Percentiles rank a stretch among this genome's conserved stretches.
Evolutionary conservation across 805 yeast genomes (phyloP).

Genomic region (Zygosaccharomyces gambellarensis): DNA sequence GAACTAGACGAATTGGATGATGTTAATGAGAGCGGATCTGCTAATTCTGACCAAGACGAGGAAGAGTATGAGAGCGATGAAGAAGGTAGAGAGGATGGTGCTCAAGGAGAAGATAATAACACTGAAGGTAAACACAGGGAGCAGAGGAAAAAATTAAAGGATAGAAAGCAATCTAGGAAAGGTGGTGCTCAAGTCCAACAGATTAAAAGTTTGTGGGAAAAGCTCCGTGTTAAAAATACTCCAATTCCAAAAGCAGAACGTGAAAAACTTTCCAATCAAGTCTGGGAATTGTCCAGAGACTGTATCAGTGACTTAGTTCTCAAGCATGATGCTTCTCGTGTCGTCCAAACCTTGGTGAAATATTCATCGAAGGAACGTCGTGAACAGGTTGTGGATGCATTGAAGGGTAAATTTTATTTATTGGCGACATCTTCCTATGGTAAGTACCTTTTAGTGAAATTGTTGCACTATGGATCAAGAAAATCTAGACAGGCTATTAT

Average conservation of each 20-base stretch:
- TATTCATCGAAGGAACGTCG: slow-evolving; percentile 78
- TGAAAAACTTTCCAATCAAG: slow-evolving; percentile 72
- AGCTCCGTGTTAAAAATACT: slow-evolving; percentile 77
- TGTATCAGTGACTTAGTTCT: slow-evolving; percentile 77
- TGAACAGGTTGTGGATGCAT: slow-evolving; percentile 56
- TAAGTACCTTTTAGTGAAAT: slow-evolving; percentile 80
- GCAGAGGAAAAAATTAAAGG: slow-evolving; percentile 70
- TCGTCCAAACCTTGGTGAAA: slow-evolving; percentile 88
- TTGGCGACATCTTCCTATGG: slow-evolving; percentile 93
- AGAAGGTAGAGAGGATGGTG: slow-evolving; percentile 28
- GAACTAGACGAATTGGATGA: slow-evolving; percentile 25
- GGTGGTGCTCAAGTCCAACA: slow-evolving; percentile 82
- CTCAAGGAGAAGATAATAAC: slow-evolving; percentile 30
- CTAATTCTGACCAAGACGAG: slow-evolving; percentile 26
- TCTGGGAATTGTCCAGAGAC: slow-evolving; percentile 78
- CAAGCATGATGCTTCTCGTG: slow-evolving; percentile 95
- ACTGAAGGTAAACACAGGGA: slow-evolving; percentile 56
- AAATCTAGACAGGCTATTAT: slow-evolving; percentile 70
- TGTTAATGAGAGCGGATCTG: slow-evolving; percentile 25
- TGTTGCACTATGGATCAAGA: slow-evolving; percentile 87
- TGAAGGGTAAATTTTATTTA: slow-evolving; percentile 72
- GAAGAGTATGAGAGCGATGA: slow-evolving; percentile 26
- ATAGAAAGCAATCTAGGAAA: slow-evolving; percentile 81
- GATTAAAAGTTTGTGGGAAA: slow-evolving; percentile 88
- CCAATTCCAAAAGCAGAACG: slow-evolving; percentile 72